Conservation (phyloP, 345 rosid species). For the Salix exigua region DNA sequence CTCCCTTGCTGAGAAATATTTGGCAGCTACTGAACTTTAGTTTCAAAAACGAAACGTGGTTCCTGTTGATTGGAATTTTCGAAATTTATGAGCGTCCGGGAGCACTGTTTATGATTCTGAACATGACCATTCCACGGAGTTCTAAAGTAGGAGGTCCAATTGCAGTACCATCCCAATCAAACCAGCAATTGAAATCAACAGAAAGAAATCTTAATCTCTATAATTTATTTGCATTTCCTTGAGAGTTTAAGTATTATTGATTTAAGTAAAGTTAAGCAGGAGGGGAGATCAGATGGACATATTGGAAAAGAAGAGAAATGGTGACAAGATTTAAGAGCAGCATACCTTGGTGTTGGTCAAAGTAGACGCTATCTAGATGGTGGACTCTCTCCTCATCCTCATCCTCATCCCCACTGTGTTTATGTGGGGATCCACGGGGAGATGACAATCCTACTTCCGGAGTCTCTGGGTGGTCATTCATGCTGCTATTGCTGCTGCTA, state of each 20-base stretch:
- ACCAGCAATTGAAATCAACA: not conserved
- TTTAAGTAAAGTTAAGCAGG: not conserved
- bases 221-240: too few relatives aligned
- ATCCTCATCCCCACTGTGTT: not conserved
- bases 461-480: not conserved
- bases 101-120: conserved; percentile 15
- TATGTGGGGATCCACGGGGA: not conserved
- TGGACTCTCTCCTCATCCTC: not conserved
- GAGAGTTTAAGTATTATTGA: not conserved
- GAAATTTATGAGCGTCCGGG: conserved; percentile 16
- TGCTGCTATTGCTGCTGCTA: not conserved
- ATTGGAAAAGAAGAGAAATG: not conserved
- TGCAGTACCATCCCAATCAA: conserved; percentile 13
- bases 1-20: not conserved
- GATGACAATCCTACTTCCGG: not conserved
- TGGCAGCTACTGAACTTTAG: conserved; percentile 23
- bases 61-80: conserved; percentile 11
- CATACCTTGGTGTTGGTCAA: conserved; percentile 29
- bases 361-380: conserved; percentile 20
- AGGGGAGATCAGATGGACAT: not conserved
- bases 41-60: conserved; percentile 11
- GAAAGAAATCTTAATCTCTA: not conserved
- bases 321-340: not conserved
- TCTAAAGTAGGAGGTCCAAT: conserved; percentile 33
- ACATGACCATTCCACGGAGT: conserved; percentile 21